These are phyloP conservation scores for Penicillium decumbens DNA, from an alignment of 2,329 filamentous ascomycete species.

Conservation along the genomic window DNA sequence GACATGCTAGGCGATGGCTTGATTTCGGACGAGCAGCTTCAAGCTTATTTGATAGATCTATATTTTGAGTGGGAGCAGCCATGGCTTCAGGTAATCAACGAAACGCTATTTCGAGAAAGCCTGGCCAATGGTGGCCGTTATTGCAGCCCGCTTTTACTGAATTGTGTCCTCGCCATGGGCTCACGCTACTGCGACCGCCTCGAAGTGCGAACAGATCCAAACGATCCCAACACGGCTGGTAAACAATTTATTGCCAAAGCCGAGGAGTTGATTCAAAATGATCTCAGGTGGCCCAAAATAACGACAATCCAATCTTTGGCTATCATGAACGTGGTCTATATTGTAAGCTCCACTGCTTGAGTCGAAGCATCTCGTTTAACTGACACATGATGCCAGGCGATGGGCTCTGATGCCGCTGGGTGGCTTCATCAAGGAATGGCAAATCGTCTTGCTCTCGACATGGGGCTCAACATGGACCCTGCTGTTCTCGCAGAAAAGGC, in stretches of 20 bases:
- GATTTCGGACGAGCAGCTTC: conserved; percentile 21
- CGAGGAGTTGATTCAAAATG: conserved; percentile 17
- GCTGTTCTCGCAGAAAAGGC: conserved; percentile 25
- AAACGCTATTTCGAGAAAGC: conserved; percentile 33
- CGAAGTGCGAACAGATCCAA: conserved; percentile 29
- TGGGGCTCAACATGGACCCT: conserved; percentile 38
- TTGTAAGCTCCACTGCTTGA: conserved; percentile 20
- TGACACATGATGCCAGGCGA: conserved; percentile 22
- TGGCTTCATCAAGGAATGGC: conserved; percentile 41
- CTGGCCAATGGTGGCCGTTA: conserved; percentile 25
- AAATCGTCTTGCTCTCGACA: conserved; percentile 34
- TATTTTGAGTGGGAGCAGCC: conserved; percentile 40
- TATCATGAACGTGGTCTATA: conserved; percentile 28
- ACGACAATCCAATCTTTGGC: conserved; percentile 38
- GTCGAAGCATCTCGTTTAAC: neutral
- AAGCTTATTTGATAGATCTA: conserved; percentile 30
- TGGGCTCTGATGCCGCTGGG: conserved; percentile 34
- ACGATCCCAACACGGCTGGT: conserved; percentile 35
- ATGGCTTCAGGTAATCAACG: conserved; percentile 36
- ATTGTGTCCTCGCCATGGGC: conserved; percentile 34
- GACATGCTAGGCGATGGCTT: neutral
- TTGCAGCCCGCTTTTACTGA: conserved; percentile 31
- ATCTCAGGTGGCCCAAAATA: conserved; percentile 30
- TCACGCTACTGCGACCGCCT: conserved; percentile 33
- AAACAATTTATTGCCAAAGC: conserved; percentile 30